Evolutionary conservation across 2,329 filamentous ascomycete genomes (phyloP).

Genomic region (Diaporthe ampelina): DNA sequence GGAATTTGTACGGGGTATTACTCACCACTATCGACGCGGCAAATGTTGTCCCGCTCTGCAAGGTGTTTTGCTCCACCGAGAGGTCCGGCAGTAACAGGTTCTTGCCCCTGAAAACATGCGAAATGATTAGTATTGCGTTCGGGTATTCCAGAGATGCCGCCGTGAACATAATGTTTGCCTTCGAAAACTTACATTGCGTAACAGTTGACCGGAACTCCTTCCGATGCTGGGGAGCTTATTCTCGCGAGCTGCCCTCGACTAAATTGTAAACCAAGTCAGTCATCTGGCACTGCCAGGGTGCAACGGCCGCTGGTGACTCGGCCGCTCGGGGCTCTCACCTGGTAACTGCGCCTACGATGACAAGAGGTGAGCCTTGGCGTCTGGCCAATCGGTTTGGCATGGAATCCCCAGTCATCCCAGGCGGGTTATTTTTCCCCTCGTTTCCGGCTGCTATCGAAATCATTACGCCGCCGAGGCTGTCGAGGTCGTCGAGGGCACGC

Average conservation of each 20-base stretch:
- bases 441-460: conserved; percentile 32
- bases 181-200: conserved; percentile 10
- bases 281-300: too few species aligned
- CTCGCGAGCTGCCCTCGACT: conserved; percentile 32
- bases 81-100: conserved; percentile 17
- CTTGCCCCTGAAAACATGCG: background rate
- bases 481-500: background rate
- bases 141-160: too few species aligned
- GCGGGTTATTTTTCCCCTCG: conserved; percentile 3
- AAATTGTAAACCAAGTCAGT: background rate
- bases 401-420: background rate
- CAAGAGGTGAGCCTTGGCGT: background rate
- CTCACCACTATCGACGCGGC: conserved; percentile 28
- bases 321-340: background rate
- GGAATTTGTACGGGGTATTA: background rate
- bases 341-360: conserved; percentile 35
- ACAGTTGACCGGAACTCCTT: conserved; percentile 4
- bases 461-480: conserved; percentile 21
- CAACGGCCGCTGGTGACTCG: too few species aligned
- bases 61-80: conserved; percentile 12
- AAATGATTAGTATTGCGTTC: background rate
- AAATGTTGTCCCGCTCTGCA: conserved; percentile 31
- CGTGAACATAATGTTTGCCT: too few species aligned
- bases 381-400: conserved; percentile 26
- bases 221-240: conserved; percentile 16